Evolutionary conservation across 352 stramenopile species (phyloP).

Genomic region (Bremia lactucae): DNA sequence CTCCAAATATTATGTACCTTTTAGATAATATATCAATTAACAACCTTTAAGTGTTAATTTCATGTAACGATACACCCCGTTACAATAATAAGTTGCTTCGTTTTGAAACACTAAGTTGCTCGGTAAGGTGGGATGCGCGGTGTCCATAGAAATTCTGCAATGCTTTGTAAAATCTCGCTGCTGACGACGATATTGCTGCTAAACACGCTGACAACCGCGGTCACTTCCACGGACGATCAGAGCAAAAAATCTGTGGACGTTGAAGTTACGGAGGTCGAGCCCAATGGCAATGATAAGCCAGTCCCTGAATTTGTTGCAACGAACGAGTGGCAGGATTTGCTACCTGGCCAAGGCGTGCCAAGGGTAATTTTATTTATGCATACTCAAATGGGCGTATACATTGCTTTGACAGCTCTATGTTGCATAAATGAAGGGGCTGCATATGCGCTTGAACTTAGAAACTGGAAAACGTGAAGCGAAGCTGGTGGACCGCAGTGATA

Average conservation of each 20-base stretch:
- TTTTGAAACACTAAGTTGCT: too few species aligned
- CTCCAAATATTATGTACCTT: too few species aligned
- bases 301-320: conserved; percentile 40
- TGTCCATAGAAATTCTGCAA: too few species aligned
- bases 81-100: too few species aligned
- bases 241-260: conserved; percentile 6
- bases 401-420: conserved; percentile 4
- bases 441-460: conserved; percentile 73
- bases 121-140: too few species aligned
- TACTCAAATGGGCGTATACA: not conserved
- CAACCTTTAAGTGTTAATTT: too few species aligned
- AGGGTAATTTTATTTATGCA: conserved; percentile 20
- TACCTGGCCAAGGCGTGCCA: conserved; percentile 54
- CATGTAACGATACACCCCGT: too few species aligned
- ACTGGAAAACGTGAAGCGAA: conserved; percentile 81
- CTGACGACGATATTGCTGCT: conserved; percentile 5
- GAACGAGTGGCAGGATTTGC: conserved; percentile 53
- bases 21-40: too few species aligned
- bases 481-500: conserved; percentile 39
- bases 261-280: conserved; percentile 2
- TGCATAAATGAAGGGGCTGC: conserved; percentile 44
- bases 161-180: too few species aligned
- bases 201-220: conserved; percentile 1
- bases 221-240: conserved; percentile 1
- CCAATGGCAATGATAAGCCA: conserved; percentile 1